phyloP scores from a whole-genome alignment of 139 green algal genomes.

The Gonium pectorale region DNA sequence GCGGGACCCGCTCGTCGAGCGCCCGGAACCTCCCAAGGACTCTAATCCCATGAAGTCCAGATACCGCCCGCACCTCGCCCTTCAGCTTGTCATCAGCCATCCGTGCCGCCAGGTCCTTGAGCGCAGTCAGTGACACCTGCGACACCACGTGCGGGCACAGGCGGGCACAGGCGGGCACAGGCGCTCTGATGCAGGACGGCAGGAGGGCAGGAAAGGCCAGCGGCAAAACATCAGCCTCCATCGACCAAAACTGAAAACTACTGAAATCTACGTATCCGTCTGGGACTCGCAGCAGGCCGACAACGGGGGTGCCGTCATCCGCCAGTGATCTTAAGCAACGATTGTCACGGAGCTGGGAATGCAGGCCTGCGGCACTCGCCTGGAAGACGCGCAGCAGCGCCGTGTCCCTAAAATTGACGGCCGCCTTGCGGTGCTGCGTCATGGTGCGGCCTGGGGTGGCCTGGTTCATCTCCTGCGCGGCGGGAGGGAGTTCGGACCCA shows the following conservation, averaged over 20 bases:
- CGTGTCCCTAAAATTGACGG: conserved; percentile 82
- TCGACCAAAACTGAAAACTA: neutral
- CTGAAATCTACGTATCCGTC: neutral
- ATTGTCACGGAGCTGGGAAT: too few species aligned
- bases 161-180: too few species aligned
- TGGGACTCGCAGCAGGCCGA: neutral
- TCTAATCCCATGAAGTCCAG: neutral
- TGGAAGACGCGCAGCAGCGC: conserved; percentile 59
- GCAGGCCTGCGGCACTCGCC: conserved; percentile 6
- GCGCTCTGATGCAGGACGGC: too few species aligned
- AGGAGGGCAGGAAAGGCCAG: too few species aligned
- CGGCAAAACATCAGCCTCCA: too few species aligned
- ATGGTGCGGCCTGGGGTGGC: conserved; percentile 88
- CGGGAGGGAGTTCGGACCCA: too few species aligned
- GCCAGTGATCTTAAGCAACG: too few species aligned
- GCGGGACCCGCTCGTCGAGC: too few species aligned
- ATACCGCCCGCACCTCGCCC: conserved; percentile 68
- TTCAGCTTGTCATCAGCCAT: conserved; percentile 81
- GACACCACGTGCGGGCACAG: too few species aligned
- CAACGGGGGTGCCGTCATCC: conserved; percentile 14
- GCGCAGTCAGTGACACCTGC: conserved; percentile 35
- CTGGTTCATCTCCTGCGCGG: conserved; percentile 90
- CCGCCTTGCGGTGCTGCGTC: conserved; percentile 93
- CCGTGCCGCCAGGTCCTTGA: conserved; percentile 62
- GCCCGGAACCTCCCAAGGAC: too few species aligned